A percentile compares a stretch with the other conserved stretches of the same genome.
Conservation (phyloP, 2,329 filamentous ascomycete species). For the Diaporthe ampelina region DNA sequence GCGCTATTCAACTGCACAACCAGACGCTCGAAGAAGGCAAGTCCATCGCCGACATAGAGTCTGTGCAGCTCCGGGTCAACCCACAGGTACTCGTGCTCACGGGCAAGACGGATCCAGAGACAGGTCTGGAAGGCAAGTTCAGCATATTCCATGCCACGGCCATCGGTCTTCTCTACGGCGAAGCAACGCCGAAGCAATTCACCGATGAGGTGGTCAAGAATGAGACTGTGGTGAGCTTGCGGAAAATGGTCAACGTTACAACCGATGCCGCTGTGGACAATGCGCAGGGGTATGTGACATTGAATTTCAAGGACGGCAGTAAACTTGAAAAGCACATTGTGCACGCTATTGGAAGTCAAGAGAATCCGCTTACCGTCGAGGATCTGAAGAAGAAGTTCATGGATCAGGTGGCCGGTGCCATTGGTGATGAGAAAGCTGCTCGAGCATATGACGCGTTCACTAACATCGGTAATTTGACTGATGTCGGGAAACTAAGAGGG, state of each 20-base stretch:
- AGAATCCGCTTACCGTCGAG: slow-evolving; percentile 35
- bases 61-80: slow-evolving; percentile 61
- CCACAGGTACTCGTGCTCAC: slow-evolving; percentile 67
- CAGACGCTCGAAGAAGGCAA: slow-evolving; percentile 49
- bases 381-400: slow-evolving; percentile 39
- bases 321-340: slow-evolving; percentile 33
- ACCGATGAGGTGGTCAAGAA: slow-evolving; percentile 61
- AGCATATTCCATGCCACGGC: slow-evolving; percentile 68
- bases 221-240: slow-evolving; percentile 54
- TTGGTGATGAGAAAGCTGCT: not conserved
- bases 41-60: slow-evolving; percentile 51
- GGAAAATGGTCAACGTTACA: slow-evolving; percentile 60
- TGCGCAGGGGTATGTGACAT: slow-evolving; percentile 52
- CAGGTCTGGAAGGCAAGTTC: slow-evolving; percentile 65
- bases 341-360: slow-evolving; percentile 39
- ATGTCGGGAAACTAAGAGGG: slow-evolving; percentile 15
- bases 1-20: slow-evolving; percentile 59
- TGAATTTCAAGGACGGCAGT: slow-evolving; percentile 32
- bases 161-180: slow-evolving; percentile 63
- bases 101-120: slow-evolving; percentile 62
- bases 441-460: slow-evolving; percentile 18
- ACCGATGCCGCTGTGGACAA: slow-evolving; percentile 55
- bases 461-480: slow-evolving; percentile 23
- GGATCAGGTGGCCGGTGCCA: slow-evolving; percentile 23
- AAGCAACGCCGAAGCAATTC: slow-evolving; percentile 65